Percentiles rank a stretch among this genome's conserved stretches.
These are phyloP conservation scores for Paecilomyces variotii DNA, from an alignment of 2,329 filamentous ascomycete genomes.

Conservation along the genomic window DNA sequence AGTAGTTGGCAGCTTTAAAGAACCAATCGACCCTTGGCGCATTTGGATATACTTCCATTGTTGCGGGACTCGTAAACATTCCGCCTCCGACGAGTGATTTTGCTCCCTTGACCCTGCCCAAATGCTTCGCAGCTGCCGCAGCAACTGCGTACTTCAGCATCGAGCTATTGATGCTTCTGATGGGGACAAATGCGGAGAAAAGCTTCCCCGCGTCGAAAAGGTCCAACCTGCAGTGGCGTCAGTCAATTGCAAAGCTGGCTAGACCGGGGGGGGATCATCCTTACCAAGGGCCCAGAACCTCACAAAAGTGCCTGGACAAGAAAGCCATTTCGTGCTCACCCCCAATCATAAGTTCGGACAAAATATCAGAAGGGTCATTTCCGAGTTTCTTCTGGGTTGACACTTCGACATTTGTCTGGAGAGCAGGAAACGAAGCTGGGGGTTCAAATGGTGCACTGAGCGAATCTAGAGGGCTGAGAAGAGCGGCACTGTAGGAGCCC, in stretches of 20 bases:
- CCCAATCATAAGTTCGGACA: conserved; percentile 30
- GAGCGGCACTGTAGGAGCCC: background rate
- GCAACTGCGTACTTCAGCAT: conserved; percentile 30
- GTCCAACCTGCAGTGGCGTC: conserved; percentile 22
- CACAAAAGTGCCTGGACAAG: conserved; percentile 29
- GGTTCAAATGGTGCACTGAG: background rate
- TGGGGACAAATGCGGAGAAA: conserved; percentile 29
- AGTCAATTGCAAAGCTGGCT: conserved; percentile 1
- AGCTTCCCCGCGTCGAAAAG: conserved; percentile 33
- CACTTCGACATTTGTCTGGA: conserved; percentile 1
- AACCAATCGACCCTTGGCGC: conserved; percentile 47
- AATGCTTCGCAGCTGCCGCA: conserved; percentile 33
- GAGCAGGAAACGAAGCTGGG: background rate
- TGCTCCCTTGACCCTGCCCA: conserved; percentile 24
- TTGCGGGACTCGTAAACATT: conserved; percentile 33
- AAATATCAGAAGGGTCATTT: conserved; percentile 26
- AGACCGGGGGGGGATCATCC: background rate
- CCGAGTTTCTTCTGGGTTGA: conserved; percentile 12
- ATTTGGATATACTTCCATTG: conserved; percentile 47
- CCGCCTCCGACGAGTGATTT: conserved; percentile 13
- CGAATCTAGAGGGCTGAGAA: background rate
- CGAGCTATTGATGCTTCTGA: conserved; percentile 26
- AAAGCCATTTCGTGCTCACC: conserved; percentile 32
- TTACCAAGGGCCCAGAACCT: conserved; percentile 28
- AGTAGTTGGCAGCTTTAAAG: conserved; percentile 54